A percentile compares a stretch with the other conserved stretches of the same genome.
Evolutionary conservation across 352 stramenopile species (phyloP).

Genomic region (Phytophthora citricola): DNA sequence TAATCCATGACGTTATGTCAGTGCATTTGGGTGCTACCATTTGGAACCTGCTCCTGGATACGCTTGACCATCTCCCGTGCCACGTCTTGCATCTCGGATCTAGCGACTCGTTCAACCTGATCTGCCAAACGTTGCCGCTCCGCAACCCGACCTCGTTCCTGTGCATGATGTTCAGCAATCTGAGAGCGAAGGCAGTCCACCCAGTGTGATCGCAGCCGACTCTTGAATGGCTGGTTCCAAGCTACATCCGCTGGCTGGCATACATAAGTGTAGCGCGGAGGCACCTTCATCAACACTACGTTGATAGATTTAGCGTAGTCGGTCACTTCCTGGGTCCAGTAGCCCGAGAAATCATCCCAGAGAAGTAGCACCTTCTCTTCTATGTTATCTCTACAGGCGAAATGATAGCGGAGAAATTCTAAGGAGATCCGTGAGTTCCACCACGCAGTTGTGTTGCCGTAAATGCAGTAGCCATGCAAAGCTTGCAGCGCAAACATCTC

Average conservation of each 20-base stretch:
- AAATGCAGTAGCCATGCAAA: background rate
- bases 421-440: slow-evolving; percentile 3
- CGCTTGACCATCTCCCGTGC: background rate
- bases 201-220: background rate
- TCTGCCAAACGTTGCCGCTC: background rate
- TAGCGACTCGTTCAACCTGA: background rate
- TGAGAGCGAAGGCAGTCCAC: background rate
- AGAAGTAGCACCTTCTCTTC: background rate
- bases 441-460: slow-evolving; percentile 1
- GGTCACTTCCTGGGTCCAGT: background rate
- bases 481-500: background rate
- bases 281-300: background rate
- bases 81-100: background rate
- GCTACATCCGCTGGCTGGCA: background rate
- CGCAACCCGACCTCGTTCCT: background rate
- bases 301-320: background rate
- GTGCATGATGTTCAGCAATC: background rate
- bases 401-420: background rate
- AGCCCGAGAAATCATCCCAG: background rate
- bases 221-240: background rate
- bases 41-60: slow-evolving; percentile 2
- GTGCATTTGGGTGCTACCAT: slow-evolving; percentile 1
- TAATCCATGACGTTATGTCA: slow-evolving; percentile 1
- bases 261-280: background rate
- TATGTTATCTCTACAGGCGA: background rate